Percentiles rank a stretch among this genome's conserved stretches.
Evolutionary conservation across 805 yeast species (phyloP).

Genomic region (Candida ortonii): DNA sequence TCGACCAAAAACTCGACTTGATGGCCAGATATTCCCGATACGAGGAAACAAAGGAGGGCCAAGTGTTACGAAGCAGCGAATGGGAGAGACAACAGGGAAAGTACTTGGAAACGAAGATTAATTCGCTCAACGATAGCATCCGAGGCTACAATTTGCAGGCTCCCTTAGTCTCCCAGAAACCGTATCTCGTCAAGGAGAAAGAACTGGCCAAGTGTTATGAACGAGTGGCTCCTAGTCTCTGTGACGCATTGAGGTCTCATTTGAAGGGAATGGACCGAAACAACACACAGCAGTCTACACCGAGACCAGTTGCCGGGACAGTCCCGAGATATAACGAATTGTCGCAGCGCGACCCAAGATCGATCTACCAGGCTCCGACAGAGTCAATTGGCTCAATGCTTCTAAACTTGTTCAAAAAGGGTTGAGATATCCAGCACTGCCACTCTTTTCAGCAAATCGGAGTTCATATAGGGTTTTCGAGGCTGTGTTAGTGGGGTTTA

Average conservation of each 20-base stretch:
- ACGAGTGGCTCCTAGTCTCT: slow-evolving; percentile 30
- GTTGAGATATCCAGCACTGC: too few species aligned
- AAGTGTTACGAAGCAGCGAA: slow-evolving; percentile 21
- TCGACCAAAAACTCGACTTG: slow-evolving; percentile 17
- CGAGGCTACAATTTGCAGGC: slow-evolving; percentile 64
- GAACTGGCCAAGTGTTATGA: slow-evolving; percentile 43
- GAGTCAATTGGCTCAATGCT: slow-evolving; percentile 32
- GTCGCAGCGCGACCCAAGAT: slow-evolving; percentile 18
- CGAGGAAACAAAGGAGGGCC: slow-evolving; percentile 15
- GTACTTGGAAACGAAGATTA: slow-evolving; percentile 36
- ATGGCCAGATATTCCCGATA: slow-evolving; percentile 20
- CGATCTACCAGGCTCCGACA: slow-evolving; percentile 28
- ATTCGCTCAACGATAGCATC: slow-evolving; percentile 44
- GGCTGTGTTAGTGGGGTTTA: too few species aligned
- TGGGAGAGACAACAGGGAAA: slow-evolving; percentile 39
- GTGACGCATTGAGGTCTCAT: slow-evolving; percentile 21
- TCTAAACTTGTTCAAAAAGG: slow-evolving; percentile 21
- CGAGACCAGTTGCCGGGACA: too few species aligned
- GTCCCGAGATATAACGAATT: slow-evolving; percentile 17
- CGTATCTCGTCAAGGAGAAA: slow-evolving; percentile 44
- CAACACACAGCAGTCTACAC: too few species aligned
- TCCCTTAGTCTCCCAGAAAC: slow-evolving; percentile 55
- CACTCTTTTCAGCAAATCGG: too few species aligned
- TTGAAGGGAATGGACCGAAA: slow-evolving; percentile 14
- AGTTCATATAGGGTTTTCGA: too few species aligned